phyloP scores from a whole-genome alignment of 2,329 filamentous ascomycete genomes.

The Metarhizium rileyi region DNA sequence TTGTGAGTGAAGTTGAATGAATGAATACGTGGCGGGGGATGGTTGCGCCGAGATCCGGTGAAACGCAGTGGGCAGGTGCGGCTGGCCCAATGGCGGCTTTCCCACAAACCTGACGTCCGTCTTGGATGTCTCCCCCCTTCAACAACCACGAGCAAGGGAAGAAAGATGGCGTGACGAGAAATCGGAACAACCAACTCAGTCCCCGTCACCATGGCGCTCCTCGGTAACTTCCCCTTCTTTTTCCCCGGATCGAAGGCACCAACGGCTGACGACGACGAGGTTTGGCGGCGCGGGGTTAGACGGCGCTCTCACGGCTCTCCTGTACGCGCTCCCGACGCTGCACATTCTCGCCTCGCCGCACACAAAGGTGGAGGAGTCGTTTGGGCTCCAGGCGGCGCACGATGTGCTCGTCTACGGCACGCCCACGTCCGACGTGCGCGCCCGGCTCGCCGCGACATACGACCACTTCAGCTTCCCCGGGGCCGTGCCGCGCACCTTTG shows the following conservation, averaged over 20 bases:
- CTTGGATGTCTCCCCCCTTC: too few relatives aligned
- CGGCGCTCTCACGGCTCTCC: slow-evolving; percentile 15
- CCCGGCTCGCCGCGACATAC: slow-evolving; percentile 54
- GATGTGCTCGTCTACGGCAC: slow-evolving; percentile 79
- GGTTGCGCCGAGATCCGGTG: slow-evolving; percentile 25
- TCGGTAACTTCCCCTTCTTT: too few relatives aligned
- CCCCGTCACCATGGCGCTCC: slow-evolving; percentile 13
- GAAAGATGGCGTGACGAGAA: background rate
- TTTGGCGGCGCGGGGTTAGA: too few relatives aligned
- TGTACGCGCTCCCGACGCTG: slow-evolving; percentile 49
- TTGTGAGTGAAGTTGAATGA: background rate
- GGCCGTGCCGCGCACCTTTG: slow-evolving; percentile 82
- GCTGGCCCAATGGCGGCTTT: too few relatives aligned
- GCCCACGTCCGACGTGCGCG: slow-evolving; percentile 34
- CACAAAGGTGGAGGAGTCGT: slow-evolving; percentile 97
- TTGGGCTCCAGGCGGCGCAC: slow-evolving; percentile 90
- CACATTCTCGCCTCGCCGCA: slow-evolving; percentile 73
- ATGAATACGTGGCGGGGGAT: slow-evolving; percentile 14
- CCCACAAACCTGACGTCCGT: too few relatives aligned
- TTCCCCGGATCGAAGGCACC: background rate
- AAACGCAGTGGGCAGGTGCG: too few relatives aligned
- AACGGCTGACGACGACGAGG: too few relatives aligned
- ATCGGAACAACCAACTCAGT: too few relatives aligned
- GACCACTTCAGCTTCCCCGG: slow-evolving; percentile 90
- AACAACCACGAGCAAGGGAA: too few relatives aligned